Conservation (phyloP, 805 yeast genomes). For the Candida andamanensis region DNA sequence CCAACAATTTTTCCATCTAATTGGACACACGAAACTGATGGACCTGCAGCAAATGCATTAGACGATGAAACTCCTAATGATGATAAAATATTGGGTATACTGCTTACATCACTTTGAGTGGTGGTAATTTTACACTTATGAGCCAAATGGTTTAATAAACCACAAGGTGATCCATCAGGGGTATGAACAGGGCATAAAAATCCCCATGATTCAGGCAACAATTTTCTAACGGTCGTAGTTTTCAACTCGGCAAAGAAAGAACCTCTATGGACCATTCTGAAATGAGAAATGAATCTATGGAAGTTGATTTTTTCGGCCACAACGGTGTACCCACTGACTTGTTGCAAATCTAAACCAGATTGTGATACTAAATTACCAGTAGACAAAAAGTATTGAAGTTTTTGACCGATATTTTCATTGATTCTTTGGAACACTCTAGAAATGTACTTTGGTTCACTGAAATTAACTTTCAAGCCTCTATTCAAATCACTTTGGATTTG, state of each 20-base stretch:
- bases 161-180: conserved; percentile 99
- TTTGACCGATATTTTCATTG: conserved; percentile 92
- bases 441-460: conserved; percentile 80
- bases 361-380: conserved; percentile 97
- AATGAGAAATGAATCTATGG: conserved; percentile 95
- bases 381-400: conserved; percentile 87
- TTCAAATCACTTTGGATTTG: conserved; percentile 78
- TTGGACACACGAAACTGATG: conserved; percentile 83
- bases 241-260: conserved; percentile 97
- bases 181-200: conserved; percentile 98
- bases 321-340: conserved; percentile 95
- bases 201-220: conserved; percentile 98
- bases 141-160: conserved; percentile 91
- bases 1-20: conserved; percentile 90
- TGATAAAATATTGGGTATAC: conserved; percentile 60
- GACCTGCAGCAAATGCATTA: conserved; percentile 81
- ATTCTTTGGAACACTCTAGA: conserved; percentile 69
- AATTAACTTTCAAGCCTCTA: conserved; percentile 77
- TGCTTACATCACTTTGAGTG: conserved; percentile 63
- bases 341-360: conserved; percentile 96
- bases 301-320: conserved; percentile 98
- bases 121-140: conserved; percentile 92
- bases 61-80: conserved; percentile 80
- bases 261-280: conserved; percentile 99
- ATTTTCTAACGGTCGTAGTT: conserved; percentile 93